Percentiles rank a stretch among this genome's conserved stretches.
Evolutionary conservation across 2,329 filamentous ascomycete species (phyloP).

Genomic region (Didymella arachidicola): DNA sequence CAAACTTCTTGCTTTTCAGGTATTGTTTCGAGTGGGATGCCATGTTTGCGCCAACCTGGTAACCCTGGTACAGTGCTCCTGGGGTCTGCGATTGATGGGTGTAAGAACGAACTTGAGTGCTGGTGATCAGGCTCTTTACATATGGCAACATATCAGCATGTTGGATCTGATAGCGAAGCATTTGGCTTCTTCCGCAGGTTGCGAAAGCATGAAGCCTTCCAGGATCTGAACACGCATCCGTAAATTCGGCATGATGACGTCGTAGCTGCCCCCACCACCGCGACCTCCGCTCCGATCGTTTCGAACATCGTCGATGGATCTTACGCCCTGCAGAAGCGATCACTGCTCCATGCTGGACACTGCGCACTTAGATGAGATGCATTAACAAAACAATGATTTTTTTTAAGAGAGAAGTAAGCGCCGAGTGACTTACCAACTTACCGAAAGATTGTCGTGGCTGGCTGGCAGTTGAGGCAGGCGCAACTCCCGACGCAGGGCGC

Average conservation of each 20-base stretch:
- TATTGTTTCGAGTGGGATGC: slow-evolving; percentile 23
- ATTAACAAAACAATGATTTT: background rate
- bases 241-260: slow-evolving; percentile 19
- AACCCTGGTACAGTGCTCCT: background rate
- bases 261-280: slow-evolving; percentile 14
- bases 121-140: background rate
- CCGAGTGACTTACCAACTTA: background rate
- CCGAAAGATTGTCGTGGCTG: background rate
- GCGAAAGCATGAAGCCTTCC: background rate
- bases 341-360: background rate
- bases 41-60: slow-evolving; percentile 20
- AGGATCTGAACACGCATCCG: background rate
- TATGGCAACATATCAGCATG: slow-evolving; percentile 5
- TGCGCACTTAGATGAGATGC: background rate
- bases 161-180: background rate
- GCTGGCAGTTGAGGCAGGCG: background rate
- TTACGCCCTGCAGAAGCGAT: background rate
- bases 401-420: background rate
- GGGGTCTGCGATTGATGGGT: background rate
- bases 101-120: background rate
- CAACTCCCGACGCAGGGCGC: background rate
- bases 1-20: slow-evolving; percentile 48
- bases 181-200: slow-evolving; percentile 1
- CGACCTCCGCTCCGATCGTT: background rate
- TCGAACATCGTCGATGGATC: background rate